phyloP scores from a whole-genome alignment of 176 grass and related monocot species.

The Bothriochloa decipiens region DNA sequence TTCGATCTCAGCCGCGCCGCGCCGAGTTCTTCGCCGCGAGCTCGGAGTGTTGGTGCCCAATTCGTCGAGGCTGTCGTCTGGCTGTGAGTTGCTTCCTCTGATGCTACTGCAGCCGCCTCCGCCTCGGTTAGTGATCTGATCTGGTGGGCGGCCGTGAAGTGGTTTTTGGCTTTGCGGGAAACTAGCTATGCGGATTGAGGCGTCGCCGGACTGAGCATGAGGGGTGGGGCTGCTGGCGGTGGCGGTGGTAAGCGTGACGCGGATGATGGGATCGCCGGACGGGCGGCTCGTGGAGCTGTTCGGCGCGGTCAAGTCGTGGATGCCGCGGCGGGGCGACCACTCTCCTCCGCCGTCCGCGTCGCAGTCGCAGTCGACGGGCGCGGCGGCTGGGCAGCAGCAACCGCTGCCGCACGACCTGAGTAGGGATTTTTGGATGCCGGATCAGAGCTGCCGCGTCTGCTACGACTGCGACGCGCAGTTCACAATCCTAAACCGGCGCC shows the following conservation, averaged over 20 bases:
- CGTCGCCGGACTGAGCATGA: constrained; percentile 53
- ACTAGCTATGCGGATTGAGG: constrained; percentile 44
- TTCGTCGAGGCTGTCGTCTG: background rate
- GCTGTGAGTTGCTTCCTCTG: background rate
- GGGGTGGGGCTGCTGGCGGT: constrained; percentile 26
- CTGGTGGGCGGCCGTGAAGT: constrained; percentile 22
- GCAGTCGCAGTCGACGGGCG: background rate
- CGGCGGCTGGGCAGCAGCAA: constrained; percentile 10
- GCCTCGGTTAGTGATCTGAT: constrained; percentile 42
- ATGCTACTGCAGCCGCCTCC: background rate
- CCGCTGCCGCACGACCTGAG: constrained; percentile 56
- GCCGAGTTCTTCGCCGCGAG: constrained; percentile 7
- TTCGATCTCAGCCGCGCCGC: constrained; percentile 36
- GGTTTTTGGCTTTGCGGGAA: background rate
- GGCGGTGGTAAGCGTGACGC: constrained; percentile 54
- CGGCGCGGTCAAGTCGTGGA: constrained; percentile 76
- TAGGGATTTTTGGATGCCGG: constrained; percentile 98
- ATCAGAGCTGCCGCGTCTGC: constrained; percentile 89
- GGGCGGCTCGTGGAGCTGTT: constrained; percentile 72
- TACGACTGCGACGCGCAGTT: constrained; percentile 97
- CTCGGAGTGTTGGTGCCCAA: constrained; percentile 9
- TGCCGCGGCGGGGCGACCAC: constrained; percentile 67
- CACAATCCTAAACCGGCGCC: constrained; percentile 85
- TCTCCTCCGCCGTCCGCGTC: constrained; percentile 39
- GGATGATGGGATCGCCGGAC: constrained; percentile 71